phyloP scores from a whole-genome alignment of 805 yeast genomes.

The Yamadazyma insecticola region DNA sequence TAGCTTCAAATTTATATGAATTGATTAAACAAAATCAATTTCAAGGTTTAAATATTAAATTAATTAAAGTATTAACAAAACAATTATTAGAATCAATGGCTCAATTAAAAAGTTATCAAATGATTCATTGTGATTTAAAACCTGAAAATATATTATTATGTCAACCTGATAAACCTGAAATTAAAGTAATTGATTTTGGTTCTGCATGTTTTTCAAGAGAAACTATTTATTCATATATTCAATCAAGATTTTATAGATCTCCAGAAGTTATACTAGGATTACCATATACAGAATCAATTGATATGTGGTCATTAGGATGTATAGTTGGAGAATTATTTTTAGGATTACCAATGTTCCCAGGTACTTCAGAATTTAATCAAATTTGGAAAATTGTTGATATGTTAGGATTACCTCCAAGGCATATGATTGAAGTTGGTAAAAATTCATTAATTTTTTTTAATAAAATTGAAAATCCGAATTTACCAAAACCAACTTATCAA shows the following conservation, averaged over 20 bases:
- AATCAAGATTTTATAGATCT: conserved; percentile 87
- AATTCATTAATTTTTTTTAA: conserved; percentile 68
- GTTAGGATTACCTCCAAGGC: conserved; percentile 83
- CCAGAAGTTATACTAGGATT: conserved; percentile 92
- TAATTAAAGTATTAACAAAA: conserved; percentile 71
- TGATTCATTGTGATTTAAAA: conserved; percentile 94
- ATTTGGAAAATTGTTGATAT: conserved; percentile 75
- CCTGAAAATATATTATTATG: conserved; percentile 90
- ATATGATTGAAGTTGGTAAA: conserved; percentile 97
- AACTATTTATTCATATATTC: conserved; percentile 86
- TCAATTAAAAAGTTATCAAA: conserved; percentile 72
- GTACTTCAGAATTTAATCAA: conserved; percentile 90
- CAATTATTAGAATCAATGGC: conserved; percentile 81
- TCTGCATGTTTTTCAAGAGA: conserved; percentile 91
- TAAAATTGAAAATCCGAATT: conserved; percentile 21
- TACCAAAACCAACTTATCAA: conserved; percentile 24
- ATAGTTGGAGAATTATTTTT: conserved; percentile 85
- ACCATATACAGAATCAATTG: conserved; percentile 89
- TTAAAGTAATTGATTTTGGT: conserved; percentile 94
- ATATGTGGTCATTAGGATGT: conserved; percentile 97
- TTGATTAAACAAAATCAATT: conserved; percentile 89
- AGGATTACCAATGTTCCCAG: conserved; percentile 93
- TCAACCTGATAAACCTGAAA: conserved; percentile 74
- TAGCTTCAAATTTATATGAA: conserved; percentile 86
- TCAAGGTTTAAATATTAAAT: conserved; percentile 77